phyloP scores from a whole-genome alignment of 2,329 filamentous ascomycete species.

The Moelleriella libera region DNA sequence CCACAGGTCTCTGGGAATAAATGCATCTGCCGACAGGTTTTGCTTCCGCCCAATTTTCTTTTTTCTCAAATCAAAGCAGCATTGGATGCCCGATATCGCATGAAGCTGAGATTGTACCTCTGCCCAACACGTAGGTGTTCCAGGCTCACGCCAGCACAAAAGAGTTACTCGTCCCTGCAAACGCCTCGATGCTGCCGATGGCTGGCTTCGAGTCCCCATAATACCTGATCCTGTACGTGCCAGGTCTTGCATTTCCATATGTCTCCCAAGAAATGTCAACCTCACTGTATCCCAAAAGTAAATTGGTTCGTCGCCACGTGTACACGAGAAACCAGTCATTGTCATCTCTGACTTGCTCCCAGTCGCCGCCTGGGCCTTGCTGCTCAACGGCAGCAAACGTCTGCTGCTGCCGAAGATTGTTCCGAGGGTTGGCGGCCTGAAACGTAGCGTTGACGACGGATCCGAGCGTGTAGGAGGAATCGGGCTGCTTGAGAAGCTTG shows the following conservation, averaged over 20 bases:
- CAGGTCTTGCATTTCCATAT: constrained; percentile 32
- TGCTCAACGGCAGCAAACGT: constrained; percentile 70
- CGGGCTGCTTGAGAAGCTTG: constrained; percentile 41
- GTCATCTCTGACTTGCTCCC: constrained; percentile 58
- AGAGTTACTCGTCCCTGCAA: constrained; percentile 9
- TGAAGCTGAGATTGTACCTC: too few species aligned
- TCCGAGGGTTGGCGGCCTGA: constrained; percentile 78
- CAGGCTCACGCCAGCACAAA: constrained; percentile 6
- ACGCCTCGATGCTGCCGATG: constrained; percentile 24
- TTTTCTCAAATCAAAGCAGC: too few species aligned
- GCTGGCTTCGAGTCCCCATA: constrained; percentile 63
- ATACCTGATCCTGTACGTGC: constrained; percentile 68
- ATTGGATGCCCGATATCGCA: too few species aligned
- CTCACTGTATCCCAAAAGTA: constrained; percentile 59
- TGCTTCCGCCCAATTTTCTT: too few species aligned
- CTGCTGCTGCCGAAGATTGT: constrained; percentile 64
- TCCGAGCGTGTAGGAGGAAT: constrained; percentile 42
- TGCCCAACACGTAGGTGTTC: too few species aligned
- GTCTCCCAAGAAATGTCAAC: constrained; percentile 68
- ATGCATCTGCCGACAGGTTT: too few species aligned
- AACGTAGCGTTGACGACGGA: constrained; percentile 54
- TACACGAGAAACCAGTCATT: constrained; percentile 74
- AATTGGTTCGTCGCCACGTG: constrained; percentile 61
- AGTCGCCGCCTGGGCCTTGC: constrained; percentile 29
- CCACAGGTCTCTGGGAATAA: too few species aligned